Evolutionary conservation across 192 early-diverging fungal species (phyloP).

Genomic region (Podila epicladia): DNA sequence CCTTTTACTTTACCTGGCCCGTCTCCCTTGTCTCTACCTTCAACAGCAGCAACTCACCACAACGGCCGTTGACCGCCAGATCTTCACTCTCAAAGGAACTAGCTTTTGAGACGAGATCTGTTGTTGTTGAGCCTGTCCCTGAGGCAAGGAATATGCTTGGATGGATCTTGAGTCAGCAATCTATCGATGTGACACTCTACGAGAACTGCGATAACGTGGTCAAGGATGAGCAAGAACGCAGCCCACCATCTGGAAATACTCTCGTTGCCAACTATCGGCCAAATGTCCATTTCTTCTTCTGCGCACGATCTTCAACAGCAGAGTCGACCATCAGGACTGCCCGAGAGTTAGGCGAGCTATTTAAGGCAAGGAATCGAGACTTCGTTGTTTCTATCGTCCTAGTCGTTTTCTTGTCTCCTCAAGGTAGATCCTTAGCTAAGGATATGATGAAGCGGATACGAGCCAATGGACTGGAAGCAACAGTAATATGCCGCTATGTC

Average conservation of each 20-base stretch:
- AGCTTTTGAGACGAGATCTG: slow-evolving; percentile 8
- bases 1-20: slow-evolving; percentile 73
- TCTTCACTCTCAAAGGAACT: slow-evolving; percentile 42
- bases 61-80: slow-evolving; percentile 1
- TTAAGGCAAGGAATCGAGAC: slow-evolving; percentile 29
- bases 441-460: slow-evolving; percentile 40
- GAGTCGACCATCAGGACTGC: slow-evolving; percentile 31
- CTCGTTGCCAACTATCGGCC: slow-evolving; percentile 22
- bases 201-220: slow-evolving; percentile 31
- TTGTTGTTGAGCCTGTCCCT: slow-evolving; percentile 17
- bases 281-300: slow-evolving; percentile 49
- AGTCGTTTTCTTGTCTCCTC: slow-evolving; percentile 44
- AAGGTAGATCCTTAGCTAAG: slow-evolving; percentile 43
- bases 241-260: slow-evolving; percentile 6
- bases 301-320: slow-evolving; percentile 13
- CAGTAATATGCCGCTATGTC: slow-evolving; percentile 24
- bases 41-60: neutral
- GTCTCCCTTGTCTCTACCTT: slow-evolving; percentile 10
- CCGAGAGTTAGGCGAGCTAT: slow-evolving; percentile 22
- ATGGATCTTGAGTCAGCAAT: slow-evolving; percentile 31
- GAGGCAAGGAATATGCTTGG: slow-evolving; percentile 24
- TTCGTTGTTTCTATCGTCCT: slow-evolving; percentile 38
- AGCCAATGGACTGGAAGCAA: slow-evolving; percentile 26
- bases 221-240: slow-evolving; percentile 27
- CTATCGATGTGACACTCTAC: slow-evolving; percentile 25